phyloP scores from a whole-genome alignment of 306 rosid species.

The Castanea mollissima region DNA sequence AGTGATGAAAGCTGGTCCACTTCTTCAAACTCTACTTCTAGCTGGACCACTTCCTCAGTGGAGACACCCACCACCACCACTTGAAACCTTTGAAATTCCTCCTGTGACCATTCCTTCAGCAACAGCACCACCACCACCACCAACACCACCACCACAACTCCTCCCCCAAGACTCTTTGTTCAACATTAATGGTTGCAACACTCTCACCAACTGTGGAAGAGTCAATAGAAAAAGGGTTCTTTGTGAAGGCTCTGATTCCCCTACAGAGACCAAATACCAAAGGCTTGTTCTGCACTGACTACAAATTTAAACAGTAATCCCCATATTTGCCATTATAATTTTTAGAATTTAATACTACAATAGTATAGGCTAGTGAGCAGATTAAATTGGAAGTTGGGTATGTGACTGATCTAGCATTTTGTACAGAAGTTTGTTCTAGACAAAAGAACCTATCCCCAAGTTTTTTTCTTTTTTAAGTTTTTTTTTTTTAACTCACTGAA shows the following conservation, averaged over 20 bases:
- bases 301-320: conserved; percentile 20
- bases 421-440: conserved; percentile 60
- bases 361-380: conserved; percentile 31
- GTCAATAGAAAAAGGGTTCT: conserved; percentile 66
- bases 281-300: conserved; percentile 70
- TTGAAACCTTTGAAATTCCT: conserved; percentile 83
- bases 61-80: conserved; percentile 99
- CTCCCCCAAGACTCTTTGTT: conserved; percentile 52
- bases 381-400: conserved; percentile 26
- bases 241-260: conserved; percentile 61
- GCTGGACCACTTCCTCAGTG: conserved; percentile 99
- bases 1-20: conserved; percentile 97
- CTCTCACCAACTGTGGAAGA: conserved; percentile 47
- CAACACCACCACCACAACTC: conserved; percentile 34
- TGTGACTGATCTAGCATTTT: conserved; percentile 57
- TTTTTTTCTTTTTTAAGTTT: conserved; percentile 32
- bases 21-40: conserved; percentile 78
- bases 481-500: conserved; percentile 34
- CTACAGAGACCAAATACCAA: conserved; percentile 65
- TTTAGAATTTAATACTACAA: conserved; percentile 36
- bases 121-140: conserved; percentile 38
- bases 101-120: conserved; percentile 81
- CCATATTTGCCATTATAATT: conserved; percentile 28
- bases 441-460: conserved; percentile 21
- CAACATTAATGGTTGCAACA: conserved; percentile 29